phyloP scores from a whole-genome alignment of 2,329 filamentous ascomycete genomes.

The Lecanicillium sp. region DNA sequence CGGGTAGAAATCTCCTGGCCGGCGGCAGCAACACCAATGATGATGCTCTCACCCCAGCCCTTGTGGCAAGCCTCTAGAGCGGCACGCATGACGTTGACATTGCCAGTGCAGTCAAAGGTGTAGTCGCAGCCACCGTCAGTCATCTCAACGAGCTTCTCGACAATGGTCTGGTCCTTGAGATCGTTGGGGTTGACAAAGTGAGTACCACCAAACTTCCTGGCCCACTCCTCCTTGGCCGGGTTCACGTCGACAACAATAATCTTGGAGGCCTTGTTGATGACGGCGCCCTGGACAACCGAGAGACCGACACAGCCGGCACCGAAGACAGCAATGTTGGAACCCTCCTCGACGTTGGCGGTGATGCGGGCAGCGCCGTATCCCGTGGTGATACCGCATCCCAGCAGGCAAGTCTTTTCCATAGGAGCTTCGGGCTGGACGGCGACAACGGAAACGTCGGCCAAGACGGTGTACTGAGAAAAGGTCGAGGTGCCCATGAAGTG shows the following conservation, averaged over 20 bases:
- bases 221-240: constrained; percentile 83
- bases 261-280: constrained; percentile 70
- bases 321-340: constrained; percentile 84
- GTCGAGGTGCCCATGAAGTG: constrained; percentile 99
- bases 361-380: constrained; percentile 94
- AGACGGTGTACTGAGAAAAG: constrained; percentile 97
- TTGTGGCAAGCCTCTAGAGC: constrained; percentile 98
- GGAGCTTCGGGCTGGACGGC: constrained; percentile 83
- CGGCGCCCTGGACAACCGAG: constrained; percentile 88
- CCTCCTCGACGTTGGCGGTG: constrained; percentile 85
- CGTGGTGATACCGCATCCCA: constrained; percentile 97
- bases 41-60: constrained; percentile 96
- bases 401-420: constrained; percentile 91
- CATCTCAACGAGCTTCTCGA: constrained; percentile 92
- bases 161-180: constrained; percentile 69
- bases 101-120: constrained; percentile 98
- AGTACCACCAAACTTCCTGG: constrained; percentile 89
- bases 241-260: constrained; percentile 75
- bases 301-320: constrained; percentile 94
- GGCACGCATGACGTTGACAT: constrained; percentile 90
- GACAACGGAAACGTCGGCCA: constrained; percentile 96
- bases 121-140: constrained; percentile 98
- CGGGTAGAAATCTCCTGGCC: constrained; percentile 92
- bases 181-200: constrained; percentile 93
- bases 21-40: constrained; percentile 94